These are phyloP conservation scores for Leccinum subtestaceum DNA, from an alignment of 768 basidiomycete species.

Conservation along the genomic window DNA sequence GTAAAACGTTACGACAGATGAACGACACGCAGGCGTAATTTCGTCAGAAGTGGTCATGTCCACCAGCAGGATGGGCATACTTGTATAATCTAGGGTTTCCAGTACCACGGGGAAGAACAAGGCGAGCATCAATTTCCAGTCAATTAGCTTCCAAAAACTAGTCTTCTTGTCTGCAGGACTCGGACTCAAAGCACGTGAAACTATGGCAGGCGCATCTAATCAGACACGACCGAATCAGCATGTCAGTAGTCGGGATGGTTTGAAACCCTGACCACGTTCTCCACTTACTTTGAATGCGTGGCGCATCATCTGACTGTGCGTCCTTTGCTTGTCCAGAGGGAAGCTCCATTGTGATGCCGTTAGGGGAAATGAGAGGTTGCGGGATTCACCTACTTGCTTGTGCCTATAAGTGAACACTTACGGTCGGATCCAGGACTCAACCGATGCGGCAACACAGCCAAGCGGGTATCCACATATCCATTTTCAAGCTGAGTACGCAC, in stretches of 20 bases:
- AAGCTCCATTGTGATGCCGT: constrained; percentile 5
- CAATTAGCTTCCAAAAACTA: constrained; percentile 27
- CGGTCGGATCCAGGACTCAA: no score
- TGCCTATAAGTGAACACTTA: background rate
- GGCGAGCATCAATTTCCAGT: constrained; percentile 33
- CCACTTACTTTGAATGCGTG: constrained; percentile 6
- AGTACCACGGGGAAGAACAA: constrained; percentile 42
- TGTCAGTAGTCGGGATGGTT: background rate
- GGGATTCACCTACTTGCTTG: background rate
- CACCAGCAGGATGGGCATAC: constrained; percentile 2
- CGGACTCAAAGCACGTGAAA: background rate
- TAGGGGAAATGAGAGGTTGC: background rate
- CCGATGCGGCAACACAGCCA: background rate
- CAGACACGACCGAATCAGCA: background rate
- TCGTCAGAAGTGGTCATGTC: background rate
- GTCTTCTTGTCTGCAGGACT: constrained; percentile 1
- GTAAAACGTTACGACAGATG: background rate
- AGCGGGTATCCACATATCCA: background rate
- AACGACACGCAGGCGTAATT: background rate
- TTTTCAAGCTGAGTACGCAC: background rate
- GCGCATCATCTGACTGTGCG: background rate
- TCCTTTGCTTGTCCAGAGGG: constrained; percentile 7
- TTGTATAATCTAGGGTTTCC: constrained; percentile 36
- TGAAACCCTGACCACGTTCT: background rate
- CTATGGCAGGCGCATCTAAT: constrained; percentile 2